Evolutionary conservation across 1,284 basidiomycete species (phyloP).

Genomic region (Meripilus lineatus): DNA sequence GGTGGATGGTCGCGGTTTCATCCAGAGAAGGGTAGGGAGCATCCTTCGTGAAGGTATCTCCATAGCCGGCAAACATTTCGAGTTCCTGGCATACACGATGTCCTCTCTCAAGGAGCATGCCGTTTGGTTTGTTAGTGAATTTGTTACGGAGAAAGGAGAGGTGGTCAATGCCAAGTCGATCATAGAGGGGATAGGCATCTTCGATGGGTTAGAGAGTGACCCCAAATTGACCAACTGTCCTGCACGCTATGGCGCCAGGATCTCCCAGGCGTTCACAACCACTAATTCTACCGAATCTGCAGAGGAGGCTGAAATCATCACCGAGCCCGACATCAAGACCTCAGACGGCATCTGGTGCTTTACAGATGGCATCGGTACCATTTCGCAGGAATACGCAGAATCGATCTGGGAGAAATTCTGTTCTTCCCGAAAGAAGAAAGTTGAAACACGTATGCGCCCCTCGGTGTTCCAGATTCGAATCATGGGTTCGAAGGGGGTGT

Average conservation of each 20-base stretch:
- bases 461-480: conserved; percentile 57
- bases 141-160: conserved; percentile 25
- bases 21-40: conserved; percentile 37
- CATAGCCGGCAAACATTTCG: conserved; percentile 45
- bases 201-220: conserved; percentile 42
- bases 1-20: conserved; percentile 42
- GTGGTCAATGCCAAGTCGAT: conserved; percentile 42
- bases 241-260: conserved; percentile 64
- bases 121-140: conserved; percentile 57
- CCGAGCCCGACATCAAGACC: conserved; percentile 39
- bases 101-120: conserved; percentile 49
- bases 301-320: conserved; percentile 46
- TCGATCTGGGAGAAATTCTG: conserved; percentile 45
- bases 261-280: conserved; percentile 70
- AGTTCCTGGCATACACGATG: conserved; percentile 54
- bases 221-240: conserved; percentile 48
- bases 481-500: conserved; percentile 64
- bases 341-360: conserved; percentile 36
- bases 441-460: conserved; percentile 34
- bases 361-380: conserved; percentile 68
- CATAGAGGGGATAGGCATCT: conserved; percentile 48
- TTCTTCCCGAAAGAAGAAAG: conserved; percentile 32
- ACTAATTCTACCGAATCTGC: conserved; percentile 56
- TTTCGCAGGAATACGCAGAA: conserved; percentile 52
- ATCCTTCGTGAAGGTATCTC: conserved; percentile 40